Evolutionary conservation across 495 filamentous ascomycete genomes (phyloP).

Genomic region (Astrothelium macrocarpum): DNA sequence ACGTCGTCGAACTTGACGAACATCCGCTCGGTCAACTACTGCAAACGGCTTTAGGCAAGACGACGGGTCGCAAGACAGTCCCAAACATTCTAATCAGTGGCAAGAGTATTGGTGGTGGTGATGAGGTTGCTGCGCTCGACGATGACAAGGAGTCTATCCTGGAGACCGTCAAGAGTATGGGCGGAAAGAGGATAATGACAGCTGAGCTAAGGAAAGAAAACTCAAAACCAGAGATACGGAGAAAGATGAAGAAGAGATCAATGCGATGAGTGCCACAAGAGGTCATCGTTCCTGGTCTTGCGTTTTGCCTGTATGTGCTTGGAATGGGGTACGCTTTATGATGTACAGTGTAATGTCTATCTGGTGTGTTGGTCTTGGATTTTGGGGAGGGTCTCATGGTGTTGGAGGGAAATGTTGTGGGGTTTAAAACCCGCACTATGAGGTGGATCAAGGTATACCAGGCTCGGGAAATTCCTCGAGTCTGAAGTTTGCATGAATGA

Average conservation of each 20-base stretch:
- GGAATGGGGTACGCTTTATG: background rate
- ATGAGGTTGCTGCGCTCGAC: slow-evolving; percentile 64
- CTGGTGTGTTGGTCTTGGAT: background rate
- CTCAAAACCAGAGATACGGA: slow-evolving; percentile 8
- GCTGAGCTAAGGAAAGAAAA: slow-evolving; percentile 11
- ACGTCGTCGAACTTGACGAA: slow-evolving; percentile 83
- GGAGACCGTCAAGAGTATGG: slow-evolving; percentile 62
- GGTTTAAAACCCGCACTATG: no score
- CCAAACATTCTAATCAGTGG: slow-evolving; percentile 86
- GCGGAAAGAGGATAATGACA: slow-evolving; percentile 53
- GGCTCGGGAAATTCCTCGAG: no score
- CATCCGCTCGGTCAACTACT: slow-evolving; percentile 63
- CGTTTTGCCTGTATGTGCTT: no score
- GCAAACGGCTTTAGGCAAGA: slow-evolving; percentile 57
- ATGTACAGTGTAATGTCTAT: background rate
- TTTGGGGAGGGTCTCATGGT: background rate
- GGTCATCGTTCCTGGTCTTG: no score
- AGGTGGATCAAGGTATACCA: no score
- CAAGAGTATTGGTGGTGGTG: slow-evolving; percentile 81
- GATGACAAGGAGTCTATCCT: slow-evolving; percentile 49
- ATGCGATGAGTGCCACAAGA: background rate
- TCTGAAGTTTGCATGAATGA: no score
- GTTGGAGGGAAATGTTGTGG: background rate
- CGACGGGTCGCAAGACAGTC: slow-evolving; percentile 74
- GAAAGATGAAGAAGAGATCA: slow-evolving; percentile 2